phyloP scores from a whole-genome alignment of 371 early-diverging fungal genomes.

The Blastocladiella emersonii region DNA sequence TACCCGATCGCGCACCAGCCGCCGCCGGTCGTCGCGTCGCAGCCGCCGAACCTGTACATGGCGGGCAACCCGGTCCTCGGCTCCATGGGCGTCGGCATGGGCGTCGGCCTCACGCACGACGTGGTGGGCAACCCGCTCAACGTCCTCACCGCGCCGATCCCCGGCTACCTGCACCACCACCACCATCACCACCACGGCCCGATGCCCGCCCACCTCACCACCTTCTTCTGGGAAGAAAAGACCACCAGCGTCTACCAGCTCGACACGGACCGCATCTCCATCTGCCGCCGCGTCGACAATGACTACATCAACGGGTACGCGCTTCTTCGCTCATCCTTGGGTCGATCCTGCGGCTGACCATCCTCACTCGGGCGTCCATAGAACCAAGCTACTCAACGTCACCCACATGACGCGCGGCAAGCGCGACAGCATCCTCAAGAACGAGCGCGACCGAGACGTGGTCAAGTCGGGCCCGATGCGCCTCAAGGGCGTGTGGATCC shows the following conservation, averaged over 20 bases:
- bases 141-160: too few relatives aligned
- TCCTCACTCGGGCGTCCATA: conserved; percentile 48
- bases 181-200: conserved; percentile 36
- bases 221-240: conserved; percentile 73
- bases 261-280: conserved; percentile 58
- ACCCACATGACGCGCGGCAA: conserved; percentile 80
- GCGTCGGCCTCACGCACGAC: too few relatives aligned
- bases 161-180: too few relatives aligned
- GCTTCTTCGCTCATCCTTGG: conserved; percentile 7
- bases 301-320: conserved; percentile 4
- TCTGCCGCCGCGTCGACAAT: conserved; percentile 61
- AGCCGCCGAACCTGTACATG: too few relatives aligned
- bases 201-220: conserved; percentile 40
- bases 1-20: too few relatives aligned
- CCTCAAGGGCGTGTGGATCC: conserved; percentile 78
- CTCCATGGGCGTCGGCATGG: too few relatives aligned
- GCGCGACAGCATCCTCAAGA: conserved; percentile 72
- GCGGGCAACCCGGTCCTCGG: too few relatives aligned
- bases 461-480: conserved; percentile 81
- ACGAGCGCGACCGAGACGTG: conserved; percentile 68
- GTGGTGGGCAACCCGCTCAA: too few relatives aligned
- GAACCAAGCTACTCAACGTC: conserved; percentile 71
- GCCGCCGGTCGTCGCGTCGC: too few relatives aligned
- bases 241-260: conserved; percentile 64
- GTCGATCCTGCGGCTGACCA: neutral